Conservation (phyloP, 23 red algal species). For the Chondrus crispus region DNA sequence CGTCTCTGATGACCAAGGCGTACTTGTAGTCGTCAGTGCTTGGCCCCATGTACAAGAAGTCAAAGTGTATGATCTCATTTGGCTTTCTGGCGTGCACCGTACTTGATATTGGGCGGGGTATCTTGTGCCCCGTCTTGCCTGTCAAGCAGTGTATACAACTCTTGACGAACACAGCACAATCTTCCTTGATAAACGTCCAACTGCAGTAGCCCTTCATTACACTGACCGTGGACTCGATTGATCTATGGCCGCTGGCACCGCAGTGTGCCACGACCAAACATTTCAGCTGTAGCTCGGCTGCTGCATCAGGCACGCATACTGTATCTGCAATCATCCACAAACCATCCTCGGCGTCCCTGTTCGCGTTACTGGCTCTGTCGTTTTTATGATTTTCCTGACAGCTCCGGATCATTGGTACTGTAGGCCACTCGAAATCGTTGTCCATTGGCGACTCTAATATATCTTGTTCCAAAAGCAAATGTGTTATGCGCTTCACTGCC, state of each 20-base stretch:
- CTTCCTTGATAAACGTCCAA: neutral
- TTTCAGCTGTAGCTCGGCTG: neutral
- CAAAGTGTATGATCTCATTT: conserved; percentile 16
- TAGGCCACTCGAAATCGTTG: neutral
- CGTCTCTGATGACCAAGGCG: neutral
- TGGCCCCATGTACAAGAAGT: neutral
- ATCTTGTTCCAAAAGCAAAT: neutral
- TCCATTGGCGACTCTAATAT: neutral
- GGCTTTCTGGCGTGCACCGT: neutral
- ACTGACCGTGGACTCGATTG: neutral
- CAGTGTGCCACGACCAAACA: neutral
- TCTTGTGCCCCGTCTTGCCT: neutral
- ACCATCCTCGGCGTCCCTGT: too few relatives aligned
- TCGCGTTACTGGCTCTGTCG: too few relatives aligned
- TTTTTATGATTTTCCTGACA: neutral
- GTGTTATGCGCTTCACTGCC: conserved; percentile 19
- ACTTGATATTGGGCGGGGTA: neutral
- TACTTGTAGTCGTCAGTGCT: neutral
- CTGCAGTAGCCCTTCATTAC: neutral
- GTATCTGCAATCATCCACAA: too few relatives aligned
- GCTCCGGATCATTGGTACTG: neutral
- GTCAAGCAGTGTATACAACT: conserved; percentile 18
- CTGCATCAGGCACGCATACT: neutral
- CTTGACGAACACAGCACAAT: neutral
- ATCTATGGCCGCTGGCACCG: neutral